Base-by-base conservation (phyloP, 805 yeast species). In the Candida argentea region DNA sequence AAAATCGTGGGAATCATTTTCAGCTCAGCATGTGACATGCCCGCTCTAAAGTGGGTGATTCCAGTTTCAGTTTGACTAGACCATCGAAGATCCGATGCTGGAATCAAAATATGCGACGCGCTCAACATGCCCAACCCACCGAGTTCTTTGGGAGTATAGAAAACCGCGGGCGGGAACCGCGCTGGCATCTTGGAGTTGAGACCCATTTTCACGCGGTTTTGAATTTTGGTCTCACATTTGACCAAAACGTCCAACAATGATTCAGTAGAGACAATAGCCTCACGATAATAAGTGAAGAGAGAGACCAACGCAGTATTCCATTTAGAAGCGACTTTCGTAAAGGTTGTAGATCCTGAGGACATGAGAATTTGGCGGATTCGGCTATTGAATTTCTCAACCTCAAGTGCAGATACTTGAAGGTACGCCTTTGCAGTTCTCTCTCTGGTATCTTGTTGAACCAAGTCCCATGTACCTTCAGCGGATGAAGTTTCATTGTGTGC, bases 41-140 rank as follows among this genome's bases (percentile, higher is more conserved):
- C 99, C 2, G 94, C 76, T 36, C 95, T 68, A 70, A 87, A 91
- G 53, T 86, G 95, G 0, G 94, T 82, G 25, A 85, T 80, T 10
- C 97, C 97, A 3, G 94, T 77, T 32, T 87, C 95, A 0, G 96
- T 86, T 54, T 87, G 96, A 43, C 70, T 72, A 0, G 95, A 84
- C 91, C 94, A 89, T 30, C 79, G 66, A 36, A 89, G 57, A 51
- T 91, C 98, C 5, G 94, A 78, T 0, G 94, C 81, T 0, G 98
- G 98, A 39, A 91, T 91, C 37, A 91, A 61, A 27, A 91, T 84
- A 50, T 91, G 98, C 9, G 95, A 84, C 0, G 97, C 97, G 63
- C 95, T 83, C 15, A 91, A 61, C 98, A 91, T 91, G 15, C 98
- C 99, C 24, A 91, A 59, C 24, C 99, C 99, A 28, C 99, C 98